Percentiles rank a stretch among this genome's conserved stretches.
Conservation (phyloP, 2,329 filamentous ascomycete genomes). For the Purpureocillium lavendulum region DNA sequence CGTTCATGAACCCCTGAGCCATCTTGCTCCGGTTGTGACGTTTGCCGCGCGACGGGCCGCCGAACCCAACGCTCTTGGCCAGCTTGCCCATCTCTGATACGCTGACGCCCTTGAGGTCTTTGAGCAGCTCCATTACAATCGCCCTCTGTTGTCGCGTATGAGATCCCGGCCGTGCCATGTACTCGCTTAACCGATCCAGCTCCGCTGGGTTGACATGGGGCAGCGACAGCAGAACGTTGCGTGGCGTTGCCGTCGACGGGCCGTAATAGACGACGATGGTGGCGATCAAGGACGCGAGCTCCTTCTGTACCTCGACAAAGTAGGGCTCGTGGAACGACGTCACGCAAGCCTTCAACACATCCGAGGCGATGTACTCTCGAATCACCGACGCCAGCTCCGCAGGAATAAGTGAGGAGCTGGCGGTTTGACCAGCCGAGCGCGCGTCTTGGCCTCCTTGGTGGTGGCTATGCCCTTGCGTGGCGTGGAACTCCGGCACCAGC, state of each 20-base stretch:
- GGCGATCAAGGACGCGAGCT: conserved; percentile 81
- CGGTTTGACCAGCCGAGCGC: conserved; percentile 11
- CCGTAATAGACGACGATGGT: conserved; percentile 74
- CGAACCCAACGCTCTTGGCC: conserved; percentile 38
- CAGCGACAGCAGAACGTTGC: conserved; percentile 67
- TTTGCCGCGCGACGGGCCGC: conserved; percentile 15
- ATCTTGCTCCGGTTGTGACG: conserved; percentile 34
- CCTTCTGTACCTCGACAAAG: conserved; percentile 92
- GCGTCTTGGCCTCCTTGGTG: conserved; percentile 16
- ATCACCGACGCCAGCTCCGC: conserved; percentile 55
- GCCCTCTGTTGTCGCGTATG: conserved; percentile 71
- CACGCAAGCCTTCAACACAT: conserved; percentile 84
- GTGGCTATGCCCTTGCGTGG: conserved; percentile 19
- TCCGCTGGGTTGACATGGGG: conserved; percentile 65
- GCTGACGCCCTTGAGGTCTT: conserved; percentile 80
- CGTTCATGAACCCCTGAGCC: conserved; percentile 59
- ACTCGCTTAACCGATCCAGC: conserved; percentile 55
- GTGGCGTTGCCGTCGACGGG: conserved; percentile 59
- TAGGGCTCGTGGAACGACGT: conserved; percentile 89
- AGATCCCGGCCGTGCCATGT: conserved; percentile 48
- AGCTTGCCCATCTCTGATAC: conserved; percentile 92
- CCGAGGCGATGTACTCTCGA: conserved; percentile 80
- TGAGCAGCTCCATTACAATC: conserved; percentile 74
- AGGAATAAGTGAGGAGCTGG: conserved; percentile 38
- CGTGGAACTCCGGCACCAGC: conserved; percentile 78